Base-by-base conservation (phyloP, 805 yeast species). In the Trichomonascus vanleenenianus region DNA sequence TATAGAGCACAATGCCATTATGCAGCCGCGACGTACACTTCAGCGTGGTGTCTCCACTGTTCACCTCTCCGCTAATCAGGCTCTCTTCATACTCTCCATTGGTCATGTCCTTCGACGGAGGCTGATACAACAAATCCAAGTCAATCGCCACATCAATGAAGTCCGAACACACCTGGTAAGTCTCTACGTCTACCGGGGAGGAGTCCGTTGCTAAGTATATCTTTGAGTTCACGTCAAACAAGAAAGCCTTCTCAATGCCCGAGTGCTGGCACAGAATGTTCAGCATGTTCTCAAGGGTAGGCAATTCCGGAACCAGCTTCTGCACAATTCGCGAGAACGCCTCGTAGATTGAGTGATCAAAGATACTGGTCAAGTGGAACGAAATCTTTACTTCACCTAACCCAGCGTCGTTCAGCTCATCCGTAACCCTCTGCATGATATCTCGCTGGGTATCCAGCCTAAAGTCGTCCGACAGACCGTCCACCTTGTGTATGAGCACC, bases 181-280 rank as follows among this genome's bases (percentile, higher is more conserved):
- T 85, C 59, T 88, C 95, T 35, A 87, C 83, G 65, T 91, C 97
- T 34, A 91, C 96, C 0, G 97, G 97, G 1, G 89, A 81, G 0
- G 96, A 85, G 62, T 93, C 98, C 0, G 97, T 91, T 3, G 97
- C 96, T 41, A 91, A 88, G 60, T 91, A 93, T 16, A 93, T 85
- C 61, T 93, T 93, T 14, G 96, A 84, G 58, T 85, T 85, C 20
- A 91, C 79, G 60, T 93, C 98, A 57, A 93, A 91, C 47, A 93
- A 63, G 57, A 89, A 93, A 15, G 93, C 91, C 67, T 93, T 93
- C 54, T 93, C 98, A 50, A 93, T 83, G 20, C 85, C 84, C 11
- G 89, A 83, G 60, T 88, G 93, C 51, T 85, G 88, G 53, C 91
- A 89, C 49, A 93, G 68, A 52, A 86, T 78, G 62, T 93, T 96